phyloP scores from a whole-genome alignment of 495 filamentous ascomycete genomes.

The Monascus purpureus region DNA sequence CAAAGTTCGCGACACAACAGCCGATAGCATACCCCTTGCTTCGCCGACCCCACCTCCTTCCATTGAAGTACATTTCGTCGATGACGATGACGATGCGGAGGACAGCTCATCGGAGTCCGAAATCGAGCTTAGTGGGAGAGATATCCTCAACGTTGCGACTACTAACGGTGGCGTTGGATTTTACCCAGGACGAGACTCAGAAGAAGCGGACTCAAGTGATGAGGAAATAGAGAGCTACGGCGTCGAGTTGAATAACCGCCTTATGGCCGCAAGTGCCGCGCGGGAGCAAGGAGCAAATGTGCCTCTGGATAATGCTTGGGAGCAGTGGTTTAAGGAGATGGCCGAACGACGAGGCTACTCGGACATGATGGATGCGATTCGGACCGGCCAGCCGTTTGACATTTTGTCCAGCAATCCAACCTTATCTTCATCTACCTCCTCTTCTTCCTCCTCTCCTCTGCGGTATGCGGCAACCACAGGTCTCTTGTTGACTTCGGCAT shows the following conservation, averaged over 20 bases:
- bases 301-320: conserved; percentile 65
- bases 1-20: conserved; percentile 64
- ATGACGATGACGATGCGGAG: conserved; percentile 16
- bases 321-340: conserved; percentile 75
- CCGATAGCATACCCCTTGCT: conserved; percentile 42
- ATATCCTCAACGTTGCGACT: conserved; percentile 8
- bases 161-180: conserved; percentile 14
- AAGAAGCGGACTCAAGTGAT: conserved; percentile 49
- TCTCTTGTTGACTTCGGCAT: not conserved
- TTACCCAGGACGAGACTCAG: conserved; percentile 16
- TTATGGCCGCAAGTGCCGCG: conserved; percentile 54
- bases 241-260: conserved; percentile 53
- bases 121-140: conserved; percentile 10
- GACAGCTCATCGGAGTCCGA: conserved; percentile 18
- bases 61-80: conserved; percentile 18
- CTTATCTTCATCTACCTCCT: conserved; percentile 5
- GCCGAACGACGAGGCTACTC: conserved; percentile 43
- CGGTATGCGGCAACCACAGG: not conserved
- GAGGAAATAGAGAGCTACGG: conserved; percentile 60
- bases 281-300: conserved; percentile 47
- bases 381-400: conserved; percentile 22
- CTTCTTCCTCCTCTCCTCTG: not conserved
- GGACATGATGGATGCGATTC: conserved; percentile 29
- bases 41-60: conserved; percentile 20
- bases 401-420: conserved; percentile 14